Percentiles rank a stretch among this genome's conserved stretches.
These are phyloP conservation scores for Neofusicoccum sp. DNA, from an alignment of 2,329 filamentous ascomycete genomes.

Conservation along the genomic window DNA sequence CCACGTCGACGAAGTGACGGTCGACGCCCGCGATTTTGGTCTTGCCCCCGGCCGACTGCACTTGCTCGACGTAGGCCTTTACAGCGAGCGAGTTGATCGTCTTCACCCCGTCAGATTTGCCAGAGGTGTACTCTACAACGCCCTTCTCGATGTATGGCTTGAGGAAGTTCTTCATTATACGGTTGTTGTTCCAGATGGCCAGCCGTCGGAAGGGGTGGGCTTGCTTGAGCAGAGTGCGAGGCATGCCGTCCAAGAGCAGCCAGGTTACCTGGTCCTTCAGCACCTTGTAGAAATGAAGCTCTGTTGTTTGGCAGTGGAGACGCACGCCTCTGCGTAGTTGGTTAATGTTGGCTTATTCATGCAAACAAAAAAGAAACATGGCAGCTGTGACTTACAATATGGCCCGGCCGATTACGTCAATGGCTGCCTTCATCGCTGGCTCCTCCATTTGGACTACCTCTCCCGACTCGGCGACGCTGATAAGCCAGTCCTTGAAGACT, in stretches of 20 bases:
- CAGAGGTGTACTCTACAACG: no score
- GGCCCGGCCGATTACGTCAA: constrained; percentile 7
- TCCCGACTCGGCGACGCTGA: not conserved
- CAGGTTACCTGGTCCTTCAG: not conserved
- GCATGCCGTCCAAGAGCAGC: no score
- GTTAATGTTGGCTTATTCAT: no score
- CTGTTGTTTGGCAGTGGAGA: constrained; percentile 21
- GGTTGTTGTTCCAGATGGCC: no score
- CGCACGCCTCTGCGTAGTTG: constrained; percentile 19
- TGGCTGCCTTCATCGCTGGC: not conserved
- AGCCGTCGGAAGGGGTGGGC: no score
- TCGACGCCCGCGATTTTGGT: not conserved
- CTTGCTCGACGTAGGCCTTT: no score
- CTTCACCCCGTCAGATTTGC: not conserved
- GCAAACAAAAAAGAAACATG: constrained; percentile 8
- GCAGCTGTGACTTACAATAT: not conserved
- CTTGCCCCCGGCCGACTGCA: not conserved
- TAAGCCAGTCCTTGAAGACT: constrained; percentile 19
- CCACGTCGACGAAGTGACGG: not conserved
- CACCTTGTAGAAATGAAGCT: constrained; percentile 20
- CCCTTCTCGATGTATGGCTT: not conserved
- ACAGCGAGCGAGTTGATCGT: not conserved
- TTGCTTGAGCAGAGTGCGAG: no score
- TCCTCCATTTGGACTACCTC: constrained; percentile 6
- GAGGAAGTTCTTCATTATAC: no score